Evolutionary conservation across 495 filamentous ascomycete genomes (phyloP), one percentile per base, ranked within the genome.

Genomic region (Tuber indicum): DNA sequence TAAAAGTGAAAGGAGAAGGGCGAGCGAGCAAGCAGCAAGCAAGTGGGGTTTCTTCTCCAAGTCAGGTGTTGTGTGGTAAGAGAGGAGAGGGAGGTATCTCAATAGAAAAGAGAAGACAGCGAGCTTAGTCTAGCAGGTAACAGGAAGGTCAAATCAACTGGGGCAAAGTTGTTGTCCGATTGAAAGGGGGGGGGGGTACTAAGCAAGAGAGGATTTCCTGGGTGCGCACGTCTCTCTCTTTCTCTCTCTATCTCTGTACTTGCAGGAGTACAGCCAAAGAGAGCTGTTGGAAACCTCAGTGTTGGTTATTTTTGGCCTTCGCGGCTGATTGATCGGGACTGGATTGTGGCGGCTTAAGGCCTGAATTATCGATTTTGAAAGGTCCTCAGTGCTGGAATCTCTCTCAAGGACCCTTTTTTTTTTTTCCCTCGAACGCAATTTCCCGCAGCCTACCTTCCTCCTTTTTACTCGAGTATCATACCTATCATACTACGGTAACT

Each of bases 301-400:
- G 39, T 73, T 80, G 58, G 73, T 80, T 80, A 80, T 80, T 80
- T 80, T 80, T 80, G 78, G 78, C 71, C 71, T 23, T 76, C 70
- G 78, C 44, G 77, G 62, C 71, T 80, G 70, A 80, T 73, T 23
- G 74, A 80, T 80, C 47, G 36, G 74, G 78, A 73, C 62, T 76
- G 79, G 77, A 62, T 72, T 76, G 71, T 77, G 78, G 58, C 58
- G 58, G 58, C 3, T 36, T 66, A 14, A 36, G 26, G 58, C 58
- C 58, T 66, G 5, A 14, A 62, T 32, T 62, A 16, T 62, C 78
- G 77, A 77, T 80, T 80, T 80, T 73, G 78, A 77, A 73, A 75
- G 76, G 70, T 71, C 73, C 73, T 71, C 73, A 66, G 73, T 80
- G 70, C 76, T 73, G 69, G 76, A 77, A 77, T 78, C 70, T 46